These are phyloP conservation scores for Paramyrothecium sp. DNA, from an alignment of 2,329 filamentous ascomycete species.

Conservation along the genomic window DNA sequence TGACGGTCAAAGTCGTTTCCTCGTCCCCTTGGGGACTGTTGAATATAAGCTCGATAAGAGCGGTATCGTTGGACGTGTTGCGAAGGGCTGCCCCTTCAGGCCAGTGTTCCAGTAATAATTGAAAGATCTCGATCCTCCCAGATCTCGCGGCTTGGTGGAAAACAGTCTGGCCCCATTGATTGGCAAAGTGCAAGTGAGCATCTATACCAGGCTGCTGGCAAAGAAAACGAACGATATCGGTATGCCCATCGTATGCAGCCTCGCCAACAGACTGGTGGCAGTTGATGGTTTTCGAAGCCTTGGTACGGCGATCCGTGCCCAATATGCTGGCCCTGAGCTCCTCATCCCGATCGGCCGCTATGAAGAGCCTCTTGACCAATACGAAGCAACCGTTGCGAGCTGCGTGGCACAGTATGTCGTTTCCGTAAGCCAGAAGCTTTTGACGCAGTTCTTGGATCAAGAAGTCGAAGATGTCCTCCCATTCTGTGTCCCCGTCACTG, in stretches of 20 bases:
- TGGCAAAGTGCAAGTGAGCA: not conserved
- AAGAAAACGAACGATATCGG: slow-evolving; percentile 2
- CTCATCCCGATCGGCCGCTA: not conserved
- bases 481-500: not conserved
- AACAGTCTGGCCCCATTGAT: slow-evolving; percentile 1
- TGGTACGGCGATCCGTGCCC: not conserved
- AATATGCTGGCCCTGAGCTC: not conserved
- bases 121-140: not conserved
- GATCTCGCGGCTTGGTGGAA: not conserved
- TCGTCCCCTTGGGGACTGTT: not conserved
- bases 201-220: slow-evolving; percentile 2
- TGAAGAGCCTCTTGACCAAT: not conserved
- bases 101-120: not conserved
- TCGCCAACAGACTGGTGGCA: slow-evolving; percentile 3
- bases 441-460: not conserved
- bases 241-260: not conserved
- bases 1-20: not conserved
- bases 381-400: not conserved
- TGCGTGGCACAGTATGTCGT: not conserved
- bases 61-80: not conserved
- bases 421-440: not conserved
- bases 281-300: not conserved
- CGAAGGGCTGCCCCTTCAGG: not conserved
- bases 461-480: not conserved
- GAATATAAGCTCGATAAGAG: not conserved